phyloP scores from a whole-genome alignment of 2,329 filamentous ascomycete genomes.

The Neopestalotiopsis sp. region DNA sequence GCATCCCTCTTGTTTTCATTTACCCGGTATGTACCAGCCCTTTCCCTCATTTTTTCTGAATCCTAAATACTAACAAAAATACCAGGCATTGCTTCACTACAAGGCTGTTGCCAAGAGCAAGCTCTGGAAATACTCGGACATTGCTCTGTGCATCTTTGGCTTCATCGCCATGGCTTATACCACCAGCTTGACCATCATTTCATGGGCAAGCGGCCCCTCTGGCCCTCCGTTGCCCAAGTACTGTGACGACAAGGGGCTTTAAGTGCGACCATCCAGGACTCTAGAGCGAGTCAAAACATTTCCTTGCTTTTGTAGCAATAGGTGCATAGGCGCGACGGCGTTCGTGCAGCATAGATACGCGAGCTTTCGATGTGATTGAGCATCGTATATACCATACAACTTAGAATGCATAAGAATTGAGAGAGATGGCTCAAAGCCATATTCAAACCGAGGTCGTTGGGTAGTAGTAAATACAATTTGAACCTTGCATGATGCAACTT shows the following conservation, averaged over 20 bases:
- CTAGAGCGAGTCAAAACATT: slow-evolving; percentile 16
- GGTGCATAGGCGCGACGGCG: slow-evolving; percentile 27
- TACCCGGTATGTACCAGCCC: slow-evolving; percentile 79
- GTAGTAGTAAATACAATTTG: neutral
- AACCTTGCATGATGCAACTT: neutral
- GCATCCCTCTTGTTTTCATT: slow-evolving; percentile 95
- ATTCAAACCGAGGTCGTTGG: neutral
- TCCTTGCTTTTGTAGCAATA: slow-evolving; percentile 29
- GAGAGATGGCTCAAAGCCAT: neutral
- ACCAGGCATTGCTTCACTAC: slow-evolving; percentile 87
- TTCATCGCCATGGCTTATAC: slow-evolving; percentile 91
- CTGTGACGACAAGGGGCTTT: slow-evolving; percentile 51
- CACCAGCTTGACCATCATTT: slow-evolving; percentile 82
- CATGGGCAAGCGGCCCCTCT: slow-evolving; percentile 72
- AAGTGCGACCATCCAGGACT: slow-evolving; percentile 12
- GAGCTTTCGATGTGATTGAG: neutral
- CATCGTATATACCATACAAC: slow-evolving; percentile 12
- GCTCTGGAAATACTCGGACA: slow-evolving; percentile 73
- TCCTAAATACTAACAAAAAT: slow-evolving; percentile 37
- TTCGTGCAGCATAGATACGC: slow-evolving; percentile 18
- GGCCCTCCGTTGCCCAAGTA: slow-evolving; percentile 56
- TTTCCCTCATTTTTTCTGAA: neutral
- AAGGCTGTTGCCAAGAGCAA: slow-evolving; percentile 75
- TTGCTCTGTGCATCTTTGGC: slow-evolving; percentile 81
- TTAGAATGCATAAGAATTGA: slow-evolving; percentile 9